Base-by-base conservation (phyloP, 371 early-diverging fungal species). In the Furculomyces boomerangus region DNA sequence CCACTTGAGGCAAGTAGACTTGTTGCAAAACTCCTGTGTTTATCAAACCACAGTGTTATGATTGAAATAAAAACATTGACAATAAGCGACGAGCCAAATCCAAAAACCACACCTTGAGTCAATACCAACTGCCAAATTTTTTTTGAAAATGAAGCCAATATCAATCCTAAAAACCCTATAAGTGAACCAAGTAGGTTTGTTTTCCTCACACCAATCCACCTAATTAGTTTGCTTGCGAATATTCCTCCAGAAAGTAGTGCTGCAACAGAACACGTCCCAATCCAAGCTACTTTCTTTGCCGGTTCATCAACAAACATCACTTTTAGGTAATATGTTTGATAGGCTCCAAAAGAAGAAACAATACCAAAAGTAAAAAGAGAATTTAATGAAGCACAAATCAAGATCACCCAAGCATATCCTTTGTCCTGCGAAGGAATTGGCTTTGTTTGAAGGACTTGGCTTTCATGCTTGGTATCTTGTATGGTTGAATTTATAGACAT, bases 81-180 rank as follows among this genome's bases (percentile, higher is more conserved):
- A 2, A 51, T 30, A 10, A 51, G 5, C 10, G 52, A 3, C 2
- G 29, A 31, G 14, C 86, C 84, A 31, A 80, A 58, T 0, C 85
- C 85, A 54, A 79, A 76, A n/a, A 81, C 35, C 1, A 84, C 57
- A 29, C 81, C 80, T 56, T 79, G 79, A 22, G 79, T 76, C 41
- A 79, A 41, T 41, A 70, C 71, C 26, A 78, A 41, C 22, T 78
- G 78, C 79, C 79, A 79, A 3, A 77, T 68, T 61, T 76, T 58
- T 22, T 59, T 70, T 8, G 71, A 65, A 54, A 77, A 68, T 31
- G 74, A 73, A 14, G 78, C 78, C 25, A 80, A 57, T 41, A 79
- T 58, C 2, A 77, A 63, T 1, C 74, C 74, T 32, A 56, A 5
- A 29, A 14, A 7, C 13, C 26, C 28, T 20, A 71, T 48, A 28